These are phyloP conservation scores for Talaromyces sp. DNA, from an alignment of 2,329 filamentous ascomycete genomes.

Conservation along the genomic window DNA sequence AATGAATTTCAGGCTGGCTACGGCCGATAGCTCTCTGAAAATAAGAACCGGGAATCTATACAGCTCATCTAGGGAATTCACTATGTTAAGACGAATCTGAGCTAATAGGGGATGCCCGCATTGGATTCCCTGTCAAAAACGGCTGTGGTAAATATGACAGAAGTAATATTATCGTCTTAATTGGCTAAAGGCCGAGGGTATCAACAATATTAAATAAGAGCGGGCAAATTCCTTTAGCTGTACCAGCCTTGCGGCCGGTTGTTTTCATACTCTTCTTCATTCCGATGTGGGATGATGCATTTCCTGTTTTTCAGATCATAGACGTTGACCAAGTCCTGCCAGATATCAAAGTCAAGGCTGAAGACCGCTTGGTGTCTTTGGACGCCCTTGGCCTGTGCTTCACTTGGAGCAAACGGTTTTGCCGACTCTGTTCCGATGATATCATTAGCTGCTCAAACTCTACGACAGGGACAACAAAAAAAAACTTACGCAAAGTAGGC, in stretches of 20 bases:
- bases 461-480: neutral
- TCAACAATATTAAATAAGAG: neutral
- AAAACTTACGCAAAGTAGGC: constrained; percentile 68
- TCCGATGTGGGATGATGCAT: constrained; percentile 77
- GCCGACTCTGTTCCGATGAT: constrained; percentile 33
- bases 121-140: neutral
- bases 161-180: neutral
- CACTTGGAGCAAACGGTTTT: constrained; percentile 43
- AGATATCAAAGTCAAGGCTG: constrained; percentile 77
- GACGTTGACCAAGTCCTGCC: constrained; percentile 68
- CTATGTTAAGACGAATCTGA: neutral
- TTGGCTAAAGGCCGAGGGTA: neutral
- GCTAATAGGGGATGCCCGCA: too few relatives aligned
- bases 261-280: constrained; percentile 53
- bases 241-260: constrained; percentile 60
- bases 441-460: constrained; percentile 8
- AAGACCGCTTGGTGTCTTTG: constrained; percentile 81
- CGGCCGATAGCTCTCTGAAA: neutral
- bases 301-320: constrained; percentile 62
- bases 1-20: neutral
- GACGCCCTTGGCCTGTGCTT: constrained; percentile 46
- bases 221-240: constrained; percentile 33
- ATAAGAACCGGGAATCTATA: neutral
- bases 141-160: neutral
- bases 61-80: neutral